Base-by-base conservation (phyloP, 495 filamentous ascomycete species). In the Hypomontagnella monticulosa region DNA sequence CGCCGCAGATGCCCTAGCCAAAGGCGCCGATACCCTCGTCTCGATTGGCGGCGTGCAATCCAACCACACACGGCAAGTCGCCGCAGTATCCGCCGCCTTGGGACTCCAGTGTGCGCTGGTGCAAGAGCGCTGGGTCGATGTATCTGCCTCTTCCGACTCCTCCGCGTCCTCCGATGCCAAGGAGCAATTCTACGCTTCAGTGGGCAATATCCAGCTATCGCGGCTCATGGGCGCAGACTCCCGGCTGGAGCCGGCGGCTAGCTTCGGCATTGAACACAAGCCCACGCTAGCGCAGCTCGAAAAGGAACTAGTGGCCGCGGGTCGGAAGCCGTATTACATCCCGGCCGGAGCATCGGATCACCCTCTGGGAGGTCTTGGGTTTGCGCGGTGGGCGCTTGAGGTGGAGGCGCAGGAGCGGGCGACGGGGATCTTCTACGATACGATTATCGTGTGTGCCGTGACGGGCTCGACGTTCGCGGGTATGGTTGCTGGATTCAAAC, bases 271-370 rank as follows among this genome's bases (percentile, higher is more conserved):
- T 54, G 83, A 82, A 71, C 85, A 88, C 66, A 88, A 88, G 70
- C 66, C 62, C 3, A 86, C 83, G 0, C 78, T 85, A 7, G 70
- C 71, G 30, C 59, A 68, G 1, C 76, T 88, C 0, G 73, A 79
- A 48, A 62, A 80, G n/a, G 80, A 85, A 66, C 76, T 83, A 12
- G 64, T 60, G 4, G 71, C 57, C 0, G 43, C 60, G 0, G 88
- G 87, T 0, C 79, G 77, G 15, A 83, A 78, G 63, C 84, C 86
- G 4, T 90, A 89, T 53, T 88, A 84, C 66, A 88, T 90, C 43
- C 87, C 88, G 1, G 85, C 86, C 0, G 87, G 87, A 1, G 86
- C 85, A 1, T 87, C 84, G 7, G 85, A 88, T 67, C 87, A 90
- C 61, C 84, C 85, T n/a, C 71, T 88, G 0, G 87, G 88, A 1